Evolutionary conservation across 2,329 filamentous ascomycete species (phyloP).

Genomic region (Beauveria medogensis): DNA sequence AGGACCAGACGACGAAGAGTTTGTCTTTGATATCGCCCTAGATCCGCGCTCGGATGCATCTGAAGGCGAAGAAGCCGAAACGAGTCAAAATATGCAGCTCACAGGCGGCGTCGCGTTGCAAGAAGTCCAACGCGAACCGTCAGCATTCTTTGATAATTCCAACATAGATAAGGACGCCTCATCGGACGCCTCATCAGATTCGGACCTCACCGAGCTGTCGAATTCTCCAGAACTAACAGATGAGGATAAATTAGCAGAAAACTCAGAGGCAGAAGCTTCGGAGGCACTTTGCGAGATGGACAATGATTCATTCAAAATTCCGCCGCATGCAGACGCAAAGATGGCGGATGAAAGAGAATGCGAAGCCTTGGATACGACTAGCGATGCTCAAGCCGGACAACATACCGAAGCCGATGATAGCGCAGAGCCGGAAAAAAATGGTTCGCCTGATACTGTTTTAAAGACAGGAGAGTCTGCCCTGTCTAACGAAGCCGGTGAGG

Average conservation of each 20-base stretch:
- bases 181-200: background rate
- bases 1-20: background rate
- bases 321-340: background rate
- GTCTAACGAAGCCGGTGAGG: background rate
- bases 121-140: background rate
- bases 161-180: background rate
- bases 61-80: background rate
- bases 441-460: background rate
- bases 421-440: background rate
- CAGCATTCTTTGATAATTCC: background rate
- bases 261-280: slow-evolving; percentile 4
- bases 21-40: background rate
- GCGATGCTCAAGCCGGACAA: background rate
- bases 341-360: background rate
- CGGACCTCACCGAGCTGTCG: slow-evolving; percentile 6
- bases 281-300: slow-evolving; percentile 23
- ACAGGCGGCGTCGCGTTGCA: background rate
- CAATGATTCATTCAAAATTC: background rate
- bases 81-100: background rate
- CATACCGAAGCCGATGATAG: background rate
- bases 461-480: background rate
- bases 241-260: background rate
- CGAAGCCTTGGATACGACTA: background rate
- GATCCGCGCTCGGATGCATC: background rate
- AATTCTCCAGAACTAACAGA: background rate